Percentiles rank a stretch among this genome's conserved stretches.
These are phyloP conservation scores for Neobulgaria alba DNA, from an alignment of 2,329 filamentous ascomycete species.

Conservation along the genomic window DNA sequence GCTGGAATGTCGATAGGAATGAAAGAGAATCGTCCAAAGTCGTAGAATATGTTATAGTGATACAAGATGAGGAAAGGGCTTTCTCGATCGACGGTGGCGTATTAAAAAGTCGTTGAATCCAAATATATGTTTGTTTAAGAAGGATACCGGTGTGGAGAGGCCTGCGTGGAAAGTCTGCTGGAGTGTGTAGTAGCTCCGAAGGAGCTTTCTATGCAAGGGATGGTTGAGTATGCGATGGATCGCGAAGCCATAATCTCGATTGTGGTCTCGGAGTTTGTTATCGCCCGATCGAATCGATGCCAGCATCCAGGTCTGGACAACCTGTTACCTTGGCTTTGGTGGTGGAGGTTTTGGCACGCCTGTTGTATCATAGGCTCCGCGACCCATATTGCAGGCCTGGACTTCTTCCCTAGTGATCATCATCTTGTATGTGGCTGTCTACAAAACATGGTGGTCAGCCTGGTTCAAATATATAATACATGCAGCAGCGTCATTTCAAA, in stretches of 20 bases:
- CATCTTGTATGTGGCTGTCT: no score
- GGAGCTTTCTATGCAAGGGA: constrained; percentile 8
- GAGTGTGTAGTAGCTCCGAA: no score
- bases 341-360: constrained; percentile 38
- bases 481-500: constrained; percentile 2
- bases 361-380: constrained; percentile 45
- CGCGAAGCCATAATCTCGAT: constrained; percentile 6
- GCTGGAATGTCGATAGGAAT: constrained; percentile 17
- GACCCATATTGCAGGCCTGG: constrained; percentile 37
- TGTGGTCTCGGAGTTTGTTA: constrained; percentile 12
- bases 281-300: constrained; percentile 8
- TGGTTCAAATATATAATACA: constrained; percentile 1
- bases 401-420: constrained; percentile 23
- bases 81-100: constrained; percentile 8
- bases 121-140: constrained; percentile 14
- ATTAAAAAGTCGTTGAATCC: constrained; percentile 15
- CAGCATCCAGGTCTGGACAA: background rate
- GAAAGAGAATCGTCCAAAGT: constrained; percentile 25
- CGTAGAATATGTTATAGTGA: constrained; percentile 13
- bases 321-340: constrained; percentile 28
- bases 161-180: constrained; percentile 2
- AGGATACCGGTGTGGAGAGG: constrained; percentile 6
- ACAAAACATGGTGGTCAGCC: no score
- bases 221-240: constrained; percentile 9
- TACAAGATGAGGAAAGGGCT: constrained; percentile 15